Percentiles rank a stretch among this genome's conserved stretches.
Evolutionary conservation across 768 basidiomycete genomes (phyloP).

Genomic region (Calocybe indica): DNA sequence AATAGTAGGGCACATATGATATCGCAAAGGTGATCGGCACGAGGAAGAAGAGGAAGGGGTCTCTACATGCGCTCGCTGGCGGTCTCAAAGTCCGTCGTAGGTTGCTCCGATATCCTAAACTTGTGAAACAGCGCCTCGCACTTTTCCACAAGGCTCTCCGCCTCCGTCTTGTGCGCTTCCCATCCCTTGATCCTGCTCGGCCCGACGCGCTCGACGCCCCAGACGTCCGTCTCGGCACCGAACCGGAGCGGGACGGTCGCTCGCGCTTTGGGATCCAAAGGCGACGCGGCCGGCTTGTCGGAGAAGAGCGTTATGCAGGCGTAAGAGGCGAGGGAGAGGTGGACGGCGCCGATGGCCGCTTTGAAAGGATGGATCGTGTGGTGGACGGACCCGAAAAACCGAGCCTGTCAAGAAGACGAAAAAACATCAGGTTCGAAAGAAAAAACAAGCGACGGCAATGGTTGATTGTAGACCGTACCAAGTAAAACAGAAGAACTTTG

Average conservation of each 20-base stretch:
- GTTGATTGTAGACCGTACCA: conserved; percentile 37
- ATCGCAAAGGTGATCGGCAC: not conserved
- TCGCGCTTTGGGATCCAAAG: not conserved
- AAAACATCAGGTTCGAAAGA: conserved; percentile 1
- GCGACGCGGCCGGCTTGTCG: too few species aligned
- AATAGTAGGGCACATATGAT: not conserved
- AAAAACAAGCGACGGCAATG: not conserved
- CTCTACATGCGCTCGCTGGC: not conserved
- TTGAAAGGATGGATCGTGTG: conserved; percentile 59
- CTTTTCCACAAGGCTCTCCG: conserved; percentile 40
- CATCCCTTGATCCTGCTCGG: conserved; percentile 43
- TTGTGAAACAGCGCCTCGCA: conserved; percentile 49
- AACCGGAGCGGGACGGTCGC: conserved; percentile 36
- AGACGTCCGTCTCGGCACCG: conserved; percentile 49
- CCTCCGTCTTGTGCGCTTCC: conserved; percentile 41
- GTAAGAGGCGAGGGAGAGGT: conserved; percentile 59
- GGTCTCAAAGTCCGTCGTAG: conserved; percentile 7
- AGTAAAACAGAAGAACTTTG: conserved; percentile 54
- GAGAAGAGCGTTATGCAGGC: conserved; percentile 36
- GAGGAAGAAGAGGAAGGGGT: not conserved
- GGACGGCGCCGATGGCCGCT: conserved; percentile 61
- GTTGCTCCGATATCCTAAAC: conserved; percentile 20
- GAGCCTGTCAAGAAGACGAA: conserved; percentile 38
- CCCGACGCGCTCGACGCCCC: conserved; percentile 51
- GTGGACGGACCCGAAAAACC: conserved; percentile 59